Percentiles rank a stretch among this genome's conserved stretches.
Conservation (phyloP, 495 filamentous ascomycete species). For the Penicillium bialowiezense region DNA sequence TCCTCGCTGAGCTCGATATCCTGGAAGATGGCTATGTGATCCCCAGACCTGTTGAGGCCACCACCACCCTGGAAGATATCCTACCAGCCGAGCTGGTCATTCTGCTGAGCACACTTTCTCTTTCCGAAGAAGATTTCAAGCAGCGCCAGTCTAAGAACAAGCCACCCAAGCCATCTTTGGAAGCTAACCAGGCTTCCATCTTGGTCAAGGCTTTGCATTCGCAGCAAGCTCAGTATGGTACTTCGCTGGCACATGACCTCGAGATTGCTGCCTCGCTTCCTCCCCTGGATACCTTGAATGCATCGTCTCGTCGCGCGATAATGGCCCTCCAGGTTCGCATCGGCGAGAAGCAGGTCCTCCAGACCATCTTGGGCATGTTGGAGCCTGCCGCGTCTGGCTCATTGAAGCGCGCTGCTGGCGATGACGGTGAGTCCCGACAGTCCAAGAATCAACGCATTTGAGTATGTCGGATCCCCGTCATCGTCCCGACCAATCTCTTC, state of each 20-base stretch:
- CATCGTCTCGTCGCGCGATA: constrained; percentile 36
- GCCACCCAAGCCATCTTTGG: constrained; percentile 42
- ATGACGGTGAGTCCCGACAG: constrained; percentile 30
- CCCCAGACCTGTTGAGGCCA: constrained; percentile 25
- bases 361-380: constrained; percentile 42
- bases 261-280: constrained; percentile 40
- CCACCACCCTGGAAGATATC: constrained; percentile 36
- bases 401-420: constrained; percentile 26
- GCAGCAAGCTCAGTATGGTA: constrained; percentile 53
- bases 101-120: constrained; percentile 44
- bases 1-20: constrained; percentile 49
- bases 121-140: constrained; percentile 38
- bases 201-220: constrained; percentile 30
- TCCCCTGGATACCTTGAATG: constrained; percentile 20
- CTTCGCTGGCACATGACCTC: constrained; percentile 61
- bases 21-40: constrained; percentile 58
- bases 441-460: constrained; percentile 39
- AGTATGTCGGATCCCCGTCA: not conserved
- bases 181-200: constrained; percentile 25
- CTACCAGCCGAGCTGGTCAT: constrained; percentile 49
- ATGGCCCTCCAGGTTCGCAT: constrained; percentile 76
- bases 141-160: constrained; percentile 41
- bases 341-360: constrained; percentile 76
- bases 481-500: constrained; percentile 4
- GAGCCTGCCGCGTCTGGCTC: constrained; percentile 20